Evolutionary conservation across 2,329 filamentous ascomycete genomes (phyloP).

Genomic region (Penicillium sp.): DNA sequence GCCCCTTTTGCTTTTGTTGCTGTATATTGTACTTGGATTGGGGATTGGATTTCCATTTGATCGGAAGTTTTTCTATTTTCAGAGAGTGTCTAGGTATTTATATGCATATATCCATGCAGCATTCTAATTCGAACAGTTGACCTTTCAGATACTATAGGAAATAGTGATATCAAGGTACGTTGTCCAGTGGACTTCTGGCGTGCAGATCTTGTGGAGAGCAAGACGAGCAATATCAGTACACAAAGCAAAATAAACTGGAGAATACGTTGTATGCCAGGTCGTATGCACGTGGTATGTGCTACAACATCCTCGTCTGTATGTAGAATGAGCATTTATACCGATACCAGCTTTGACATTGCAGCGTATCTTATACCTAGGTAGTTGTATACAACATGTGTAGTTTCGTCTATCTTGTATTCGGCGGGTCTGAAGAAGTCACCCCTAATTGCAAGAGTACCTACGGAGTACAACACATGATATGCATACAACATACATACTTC

Average conservation of each 20-base stretch:
- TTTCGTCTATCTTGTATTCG: neutral
- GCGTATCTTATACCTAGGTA: too few species aligned
- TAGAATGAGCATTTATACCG: too few species aligned
- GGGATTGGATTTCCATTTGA: neutral
- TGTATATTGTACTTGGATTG: too few species aligned
- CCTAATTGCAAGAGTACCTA: neutral
- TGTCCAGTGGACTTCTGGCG: neutral
- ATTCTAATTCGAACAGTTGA: neutral
- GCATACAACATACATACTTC: neutral
- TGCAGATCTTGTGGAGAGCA: constrained; percentile 11
- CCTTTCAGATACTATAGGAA: neutral
- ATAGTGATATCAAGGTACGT: too few species aligned
- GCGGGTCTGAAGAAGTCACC: neutral
- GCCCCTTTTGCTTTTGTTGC: constrained; percentile 7
- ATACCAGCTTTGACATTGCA: too few species aligned
- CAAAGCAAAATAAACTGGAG: neutral
- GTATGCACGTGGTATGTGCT: neutral
- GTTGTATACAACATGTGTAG: neutral
- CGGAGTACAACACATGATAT: neutral
- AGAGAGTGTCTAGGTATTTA: neutral
- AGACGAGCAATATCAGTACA: neutral
- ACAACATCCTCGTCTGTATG: neutral
- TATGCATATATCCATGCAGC: neutral
- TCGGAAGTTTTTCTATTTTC: neutral
- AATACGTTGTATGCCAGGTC: neutral